phyloP scores from a whole-genome alignment of 2,329 filamentous ascomycete species.

The Beauveria asiatica region DNA sequence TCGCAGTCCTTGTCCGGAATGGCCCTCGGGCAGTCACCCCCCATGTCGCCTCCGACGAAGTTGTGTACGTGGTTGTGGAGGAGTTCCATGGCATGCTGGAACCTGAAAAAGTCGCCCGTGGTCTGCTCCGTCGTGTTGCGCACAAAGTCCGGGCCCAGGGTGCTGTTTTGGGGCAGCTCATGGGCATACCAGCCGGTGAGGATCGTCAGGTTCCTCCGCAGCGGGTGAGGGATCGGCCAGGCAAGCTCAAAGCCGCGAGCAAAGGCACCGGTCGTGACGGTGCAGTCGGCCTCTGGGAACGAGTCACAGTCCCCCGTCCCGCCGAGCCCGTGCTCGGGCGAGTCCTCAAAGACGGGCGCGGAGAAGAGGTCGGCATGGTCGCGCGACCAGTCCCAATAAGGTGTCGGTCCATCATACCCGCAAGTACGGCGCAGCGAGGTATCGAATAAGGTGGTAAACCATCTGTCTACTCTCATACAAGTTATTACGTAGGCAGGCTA shows the following conservation, averaged over 20 bases:
- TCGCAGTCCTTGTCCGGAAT: background rate
- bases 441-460: background rate
- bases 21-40: background rate
- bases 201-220: background rate
- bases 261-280: background rate
- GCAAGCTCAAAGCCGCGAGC: background rate
- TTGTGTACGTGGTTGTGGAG: background rate
- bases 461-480: background rate
- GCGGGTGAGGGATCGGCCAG: background rate
- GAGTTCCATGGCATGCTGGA: background rate
- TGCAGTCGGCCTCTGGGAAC: background rate
- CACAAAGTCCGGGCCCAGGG: background rate
- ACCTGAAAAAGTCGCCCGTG: background rate
- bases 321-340: background rate
- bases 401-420: slow-evolving; percentile 1
- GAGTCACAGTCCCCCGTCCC: background rate
- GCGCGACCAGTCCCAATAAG: slow-evolving; percentile 9
- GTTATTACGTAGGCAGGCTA: background rate
- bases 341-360: slow-evolving; percentile 3
- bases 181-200: background rate
- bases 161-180: background rate
- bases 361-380: slow-evolving; percentile 2
- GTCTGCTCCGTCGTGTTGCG: background rate
- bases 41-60: background rate
- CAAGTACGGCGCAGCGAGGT: background rate